Conservation (phyloP, 495 filamentous ascomycete species). For the Xylaria telfairii region DNA sequence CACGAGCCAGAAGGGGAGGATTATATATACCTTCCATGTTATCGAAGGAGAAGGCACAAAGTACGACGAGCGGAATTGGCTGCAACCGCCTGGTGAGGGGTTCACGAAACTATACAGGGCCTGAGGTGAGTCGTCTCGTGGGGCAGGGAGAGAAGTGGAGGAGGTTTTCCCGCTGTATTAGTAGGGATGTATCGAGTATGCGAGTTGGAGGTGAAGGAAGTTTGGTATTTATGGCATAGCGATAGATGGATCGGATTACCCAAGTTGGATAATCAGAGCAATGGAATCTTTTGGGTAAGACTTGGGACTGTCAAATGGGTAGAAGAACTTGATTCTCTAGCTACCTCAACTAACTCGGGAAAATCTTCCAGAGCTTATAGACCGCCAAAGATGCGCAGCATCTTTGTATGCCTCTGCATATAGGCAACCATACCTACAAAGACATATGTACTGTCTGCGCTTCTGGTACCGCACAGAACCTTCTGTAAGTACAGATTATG, state of each 20-base stretch:
- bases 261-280: neutral
- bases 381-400: no score
- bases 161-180: slow-evolving; percentile 1
- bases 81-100: slow-evolving; percentile 80
- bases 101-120: slow-evolving; percentile 70
- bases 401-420: no score
- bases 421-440: no score
- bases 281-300: neutral
- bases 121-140: neutral
- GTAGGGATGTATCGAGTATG: slow-evolving; percentile 1
- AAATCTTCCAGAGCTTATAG: no score
- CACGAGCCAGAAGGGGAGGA: slow-evolving; percentile 78
- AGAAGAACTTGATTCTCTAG: no score
- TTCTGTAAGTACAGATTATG: neutral
- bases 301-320: no score
- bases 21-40: slow-evolving; percentile 97
- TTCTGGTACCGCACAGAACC: no score
- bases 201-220: neutral
- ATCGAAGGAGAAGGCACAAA: slow-evolving; percentile 79
- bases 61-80: slow-evolving; percentile 91
- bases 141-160: neutral
- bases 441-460: no score
- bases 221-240: neutral
- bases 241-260: neutral
- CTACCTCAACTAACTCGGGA: no score